phyloP scores from a whole-genome alignment of 176 grass and related monocot genomes.

The Chrysopogon serrulatus region DNA sequence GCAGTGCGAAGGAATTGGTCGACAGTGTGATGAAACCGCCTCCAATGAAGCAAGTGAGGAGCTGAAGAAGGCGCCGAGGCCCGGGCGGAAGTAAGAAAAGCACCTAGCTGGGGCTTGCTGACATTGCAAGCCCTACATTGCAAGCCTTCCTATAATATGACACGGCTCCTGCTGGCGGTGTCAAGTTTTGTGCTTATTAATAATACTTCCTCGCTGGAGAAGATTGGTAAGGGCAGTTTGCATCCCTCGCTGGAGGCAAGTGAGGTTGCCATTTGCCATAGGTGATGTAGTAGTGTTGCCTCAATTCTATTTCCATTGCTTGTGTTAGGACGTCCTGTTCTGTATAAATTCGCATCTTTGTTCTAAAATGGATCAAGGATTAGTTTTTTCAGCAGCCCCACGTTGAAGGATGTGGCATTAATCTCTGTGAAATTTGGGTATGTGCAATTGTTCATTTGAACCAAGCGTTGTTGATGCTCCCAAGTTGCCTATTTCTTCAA shows the following conservation, averaged over 20 bases:
- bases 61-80: conserved; percentile 60
- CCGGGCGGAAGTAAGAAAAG: conserved; percentile 32
- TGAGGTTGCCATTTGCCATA: background rate
- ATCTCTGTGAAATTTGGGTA: background rate
- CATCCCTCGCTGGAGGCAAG: conserved; percentile 10
- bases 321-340: background rate
- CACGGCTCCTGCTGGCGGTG: background rate
- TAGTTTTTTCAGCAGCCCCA: background rate
- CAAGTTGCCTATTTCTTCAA: background rate
- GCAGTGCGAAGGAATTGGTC: conserved; percentile 27
- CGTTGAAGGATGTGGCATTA: background rate
- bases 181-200: conserved; percentile 25
- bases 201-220: background rate
- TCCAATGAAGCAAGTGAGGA: conserved; percentile 40
- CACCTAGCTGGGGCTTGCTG: background rate
- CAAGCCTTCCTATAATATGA: no score
- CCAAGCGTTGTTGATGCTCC: background rate
- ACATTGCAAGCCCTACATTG: conserved; percentile 23
- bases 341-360: conserved; percentile 22
- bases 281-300: conserved; percentile 18
- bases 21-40: conserved; percentile 4
- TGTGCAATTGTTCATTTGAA: background rate
- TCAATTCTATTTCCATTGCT: background rate
- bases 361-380: background rate
- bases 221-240: conserved; percentile 12